Evolutionary conservation across 257 asterid genomes (phyloP).

Genomic region (Solanum chilense): DNA sequence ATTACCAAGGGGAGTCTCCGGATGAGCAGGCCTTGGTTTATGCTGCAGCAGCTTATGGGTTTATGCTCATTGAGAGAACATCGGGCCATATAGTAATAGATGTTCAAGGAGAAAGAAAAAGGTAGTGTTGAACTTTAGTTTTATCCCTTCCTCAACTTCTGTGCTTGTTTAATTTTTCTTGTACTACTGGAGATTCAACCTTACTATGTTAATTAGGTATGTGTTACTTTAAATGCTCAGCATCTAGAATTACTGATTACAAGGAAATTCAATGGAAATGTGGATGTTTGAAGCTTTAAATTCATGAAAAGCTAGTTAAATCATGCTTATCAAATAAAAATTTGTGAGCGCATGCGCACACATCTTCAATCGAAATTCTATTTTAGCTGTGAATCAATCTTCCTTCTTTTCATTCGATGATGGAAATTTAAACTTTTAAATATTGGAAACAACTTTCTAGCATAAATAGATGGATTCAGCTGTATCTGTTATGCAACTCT

Average conservation of each 20-base stretch:
- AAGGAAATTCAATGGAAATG: neutral
- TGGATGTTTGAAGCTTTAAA: neutral
- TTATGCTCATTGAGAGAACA: constrained; percentile 90
- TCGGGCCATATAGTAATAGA: constrained; percentile 83
- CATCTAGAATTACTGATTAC: neutral
- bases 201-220: neutral
- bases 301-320: no score
- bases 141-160: neutral
- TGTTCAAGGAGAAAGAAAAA: constrained; percentile 81
- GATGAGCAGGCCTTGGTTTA: constrained; percentile 97
- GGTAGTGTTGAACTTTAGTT: constrained; percentile 31
- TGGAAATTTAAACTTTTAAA: no score
- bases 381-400: no score
- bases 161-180: neutral
- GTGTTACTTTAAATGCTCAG: neutral
- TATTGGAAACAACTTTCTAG: no score
- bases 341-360: no score
- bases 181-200: neutral
- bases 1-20: constrained; percentile 98
- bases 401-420: no score
- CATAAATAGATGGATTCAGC: no score
- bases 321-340: no score
- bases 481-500: no score
- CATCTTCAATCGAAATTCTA: no score
- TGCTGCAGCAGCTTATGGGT: constrained; percentile 95